Conservation (phyloP, 768 basidiomycete genomes). For the Ramaria sp. region DNA sequence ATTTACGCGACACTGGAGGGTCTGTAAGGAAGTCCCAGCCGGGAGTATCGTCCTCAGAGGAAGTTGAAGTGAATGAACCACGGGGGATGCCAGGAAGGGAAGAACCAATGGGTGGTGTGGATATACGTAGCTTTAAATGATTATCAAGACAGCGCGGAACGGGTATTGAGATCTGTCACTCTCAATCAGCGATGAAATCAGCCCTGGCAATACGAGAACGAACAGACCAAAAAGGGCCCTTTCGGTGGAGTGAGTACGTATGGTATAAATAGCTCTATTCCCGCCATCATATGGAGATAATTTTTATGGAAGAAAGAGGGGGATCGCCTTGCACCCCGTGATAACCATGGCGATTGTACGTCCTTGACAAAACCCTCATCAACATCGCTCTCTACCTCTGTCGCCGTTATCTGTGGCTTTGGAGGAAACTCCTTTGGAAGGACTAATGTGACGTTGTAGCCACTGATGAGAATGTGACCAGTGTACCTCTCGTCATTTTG, state of each 20-base stretch:
- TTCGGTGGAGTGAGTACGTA: slow-evolving; percentile 55
- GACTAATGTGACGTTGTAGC: slow-evolving; percentile 67
- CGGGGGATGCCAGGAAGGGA: not conserved
- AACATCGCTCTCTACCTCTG: slow-evolving; percentile 7
- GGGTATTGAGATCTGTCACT: slow-evolving; percentile 59
- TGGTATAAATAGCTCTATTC: slow-evolving; percentile 66
- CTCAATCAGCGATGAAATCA: not conserved
- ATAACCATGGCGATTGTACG: not conserved
- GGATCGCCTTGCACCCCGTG: slow-evolving; percentile 26
- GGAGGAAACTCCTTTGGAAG: slow-evolving; percentile 53
- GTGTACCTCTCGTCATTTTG: slow-evolving; percentile 58
- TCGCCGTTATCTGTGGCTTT: slow-evolving; percentile 16
- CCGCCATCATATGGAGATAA: slow-evolving; percentile 68
- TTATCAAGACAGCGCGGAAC: slow-evolving; percentile 72
- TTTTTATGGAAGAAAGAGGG: slow-evolving; percentile 40
- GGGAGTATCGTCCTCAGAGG: slow-evolving; percentile 7
- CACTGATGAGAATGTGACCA: slow-evolving; percentile 66
- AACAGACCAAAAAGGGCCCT: slow-evolving; percentile 57
- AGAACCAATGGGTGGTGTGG: slow-evolving; percentile 43
- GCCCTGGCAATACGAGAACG: not conserved
- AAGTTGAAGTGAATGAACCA: not conserved
- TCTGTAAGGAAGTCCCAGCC: slow-evolving; percentile 9
- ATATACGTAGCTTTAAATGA: slow-evolving; percentile 61
- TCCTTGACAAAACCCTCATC: slow-evolving; percentile 1
- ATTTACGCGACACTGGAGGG: slow-evolving; percentile 5